These are phyloP conservation scores for Trichoderma parareesei DNA, from an alignment of 495 filamentous ascomycete genomes.

Conservation along the genomic window DNA sequence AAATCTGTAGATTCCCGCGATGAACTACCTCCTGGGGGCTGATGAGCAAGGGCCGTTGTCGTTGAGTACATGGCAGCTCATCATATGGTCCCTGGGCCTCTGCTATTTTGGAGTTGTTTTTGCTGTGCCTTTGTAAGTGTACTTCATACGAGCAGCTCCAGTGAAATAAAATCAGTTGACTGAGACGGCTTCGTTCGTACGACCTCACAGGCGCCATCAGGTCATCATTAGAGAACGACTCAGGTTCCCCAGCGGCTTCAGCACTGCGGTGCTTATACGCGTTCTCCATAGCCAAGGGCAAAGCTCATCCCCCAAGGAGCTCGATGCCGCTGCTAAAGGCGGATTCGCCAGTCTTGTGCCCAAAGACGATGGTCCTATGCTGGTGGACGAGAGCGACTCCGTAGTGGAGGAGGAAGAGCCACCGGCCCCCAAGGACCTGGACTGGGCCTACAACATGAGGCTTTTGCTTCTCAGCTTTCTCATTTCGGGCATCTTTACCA, in stretches of 20 bases:
- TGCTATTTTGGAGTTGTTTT: conserved; percentile 96
- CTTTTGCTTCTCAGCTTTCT: conserved; percentile 45
- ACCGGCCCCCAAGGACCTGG: conserved; percentile 21
- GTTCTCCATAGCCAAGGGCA: conserved; percentile 64
- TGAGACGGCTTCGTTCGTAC: neutral
- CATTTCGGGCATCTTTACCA: conserved; percentile 54
- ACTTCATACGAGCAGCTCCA: neutral
- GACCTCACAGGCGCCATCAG: conserved; percentile 50
- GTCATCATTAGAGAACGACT: conserved; percentile 88
- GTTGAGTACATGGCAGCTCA: conserved; percentile 64
- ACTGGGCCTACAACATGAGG: conserved; percentile 45
- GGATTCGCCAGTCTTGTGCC: conserved; percentile 24
- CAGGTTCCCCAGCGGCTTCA: conserved; percentile 90
- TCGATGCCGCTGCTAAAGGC: conserved; percentile 10
- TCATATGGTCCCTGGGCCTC: conserved; percentile 83
- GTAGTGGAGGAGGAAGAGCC: conserved; percentile 12
- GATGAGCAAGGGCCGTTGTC: conserved; percentile 70
- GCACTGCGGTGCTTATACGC: conserved; percentile 85
- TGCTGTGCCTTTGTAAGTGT: conserved; percentile 61
- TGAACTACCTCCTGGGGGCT: conserved; percentile 72
- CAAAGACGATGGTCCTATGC: conserved; percentile 15
- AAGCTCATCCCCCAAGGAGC: conserved; percentile 12
- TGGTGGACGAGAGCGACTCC: conserved; percentile 12
- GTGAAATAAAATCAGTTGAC: neutral
- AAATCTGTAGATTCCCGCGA: conserved; percentile 58